Evolutionary conservation across 1,284 basidiomycete species (phyloP).

Genomic region (Cutaneotrichosporon dermatis): DNA sequence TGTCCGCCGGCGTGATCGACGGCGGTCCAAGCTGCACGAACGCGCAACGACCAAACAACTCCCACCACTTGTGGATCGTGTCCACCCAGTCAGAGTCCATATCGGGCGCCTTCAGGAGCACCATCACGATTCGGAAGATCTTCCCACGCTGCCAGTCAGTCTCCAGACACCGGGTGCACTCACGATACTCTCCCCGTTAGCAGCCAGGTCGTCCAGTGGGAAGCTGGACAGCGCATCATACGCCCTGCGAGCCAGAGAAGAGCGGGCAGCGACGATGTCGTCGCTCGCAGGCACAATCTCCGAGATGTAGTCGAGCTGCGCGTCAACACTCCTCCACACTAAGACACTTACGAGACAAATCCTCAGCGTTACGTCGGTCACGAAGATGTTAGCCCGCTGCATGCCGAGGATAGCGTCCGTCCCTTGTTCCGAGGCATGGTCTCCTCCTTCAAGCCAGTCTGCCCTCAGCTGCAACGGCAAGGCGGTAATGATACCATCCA

Average conservation of each 20-base stretch:
- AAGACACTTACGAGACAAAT: slow-evolving; percentile 15
- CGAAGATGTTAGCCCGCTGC: slow-evolving; percentile 30
- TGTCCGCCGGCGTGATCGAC: neutral
- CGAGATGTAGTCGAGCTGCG: slow-evolving; percentile 26
- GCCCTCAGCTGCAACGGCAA: slow-evolving; percentile 2
- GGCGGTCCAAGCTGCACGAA: slow-evolving; percentile 29
- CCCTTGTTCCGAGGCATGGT: neutral
- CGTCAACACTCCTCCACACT: neutral
- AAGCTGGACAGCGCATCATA: slow-evolving; percentile 28
- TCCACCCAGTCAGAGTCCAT: slow-evolving; percentile 21
- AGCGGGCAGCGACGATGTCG: slow-evolving; percentile 19
- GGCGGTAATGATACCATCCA: slow-evolving; percentile 1
- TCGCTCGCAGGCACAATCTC: slow-evolving; percentile 18
- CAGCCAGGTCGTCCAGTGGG: slow-evolving; percentile 30
- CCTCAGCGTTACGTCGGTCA: slow-evolving; percentile 26
- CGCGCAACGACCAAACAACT: slow-evolving; percentile 22
- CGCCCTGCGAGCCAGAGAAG: slow-evolving; percentile 23
- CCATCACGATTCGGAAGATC: slow-evolving; percentile 27
- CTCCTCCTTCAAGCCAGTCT: neutral
- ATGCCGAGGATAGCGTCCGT: slow-evolving; percentile 1
- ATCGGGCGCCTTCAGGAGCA: slow-evolving; percentile 21
- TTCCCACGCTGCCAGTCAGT: slow-evolving; percentile 21
- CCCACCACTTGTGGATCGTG: slow-evolving; percentile 31
- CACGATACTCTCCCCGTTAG: slow-evolving; percentile 35
- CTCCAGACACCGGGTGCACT: neutral